Evolutionary conservation across 192 early-diverging fungal genomes (phyloP).

Genomic region (Cladochytrium replicatum): DNA sequence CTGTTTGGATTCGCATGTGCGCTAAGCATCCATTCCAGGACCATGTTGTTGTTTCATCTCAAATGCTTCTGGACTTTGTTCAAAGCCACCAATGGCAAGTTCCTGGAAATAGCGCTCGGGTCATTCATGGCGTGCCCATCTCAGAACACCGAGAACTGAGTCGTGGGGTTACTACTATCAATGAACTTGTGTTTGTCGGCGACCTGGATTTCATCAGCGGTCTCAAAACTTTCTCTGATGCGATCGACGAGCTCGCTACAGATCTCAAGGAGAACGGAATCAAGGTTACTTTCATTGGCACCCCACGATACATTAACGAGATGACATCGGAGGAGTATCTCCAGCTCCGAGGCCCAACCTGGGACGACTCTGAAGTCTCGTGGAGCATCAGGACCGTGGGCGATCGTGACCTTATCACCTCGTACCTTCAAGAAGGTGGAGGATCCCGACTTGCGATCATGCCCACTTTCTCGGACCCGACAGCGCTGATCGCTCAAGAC

Average conservation of each 20-base stretch:
- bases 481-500: conserved; percentile 10
- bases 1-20: conserved; percentile 2
- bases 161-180: conserved; percentile 3
- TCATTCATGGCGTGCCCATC: conserved; percentile 6
- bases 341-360: conserved; percentile 16
- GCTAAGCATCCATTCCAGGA: conserved; percentile 13
- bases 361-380: conserved; percentile 19
- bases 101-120: conserved; percentile 4
- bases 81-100: conserved; percentile 8
- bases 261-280: conserved; percentile 2
- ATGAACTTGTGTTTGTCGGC: conserved; percentile 30
- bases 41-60: conserved; percentile 19
- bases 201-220: conserved; percentile 15
- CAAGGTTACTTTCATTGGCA: conserved; percentile 22
- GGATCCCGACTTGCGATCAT: conserved; percentile 14
- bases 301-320: conserved; percentile 11
- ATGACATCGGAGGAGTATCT: conserved; percentile 26
- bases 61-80: conserved; percentile 13
- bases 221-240: conserved; percentile 28
- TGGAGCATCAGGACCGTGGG: conserved; percentile 9
- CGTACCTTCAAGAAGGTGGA: conserved; percentile 7
- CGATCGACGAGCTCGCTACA: conserved; percentile 16
- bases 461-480: conserved; percentile 15
- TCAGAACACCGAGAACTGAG: conserved; percentile 2
- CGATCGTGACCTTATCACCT: conserved; percentile 5